Percentiles rank a stretch among this genome's conserved stretches.
These are phyloP conservation scores for Kwoniella sp. DNA, from an alignment of 768 basidiomycete species.

Conservation along the genomic window DNA sequence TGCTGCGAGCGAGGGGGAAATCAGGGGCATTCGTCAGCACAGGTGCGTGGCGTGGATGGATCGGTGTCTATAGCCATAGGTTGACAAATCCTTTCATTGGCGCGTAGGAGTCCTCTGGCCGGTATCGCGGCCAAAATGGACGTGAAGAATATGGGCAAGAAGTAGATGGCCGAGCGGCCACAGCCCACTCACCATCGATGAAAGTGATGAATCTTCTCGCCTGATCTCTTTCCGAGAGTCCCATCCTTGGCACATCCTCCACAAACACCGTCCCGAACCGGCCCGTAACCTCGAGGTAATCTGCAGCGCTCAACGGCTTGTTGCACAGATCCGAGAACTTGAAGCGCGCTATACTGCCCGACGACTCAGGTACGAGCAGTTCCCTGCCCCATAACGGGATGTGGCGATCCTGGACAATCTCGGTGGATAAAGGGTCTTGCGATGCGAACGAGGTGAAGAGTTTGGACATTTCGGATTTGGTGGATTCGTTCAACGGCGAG, in stretches of 20 bases:
- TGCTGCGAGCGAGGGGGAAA: constrained; percentile 59
- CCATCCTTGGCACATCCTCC: constrained; percentile 84
- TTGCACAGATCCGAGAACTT: constrained; percentile 84
- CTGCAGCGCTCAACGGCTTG: constrained; percentile 85
- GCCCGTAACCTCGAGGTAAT: constrained; percentile 91
- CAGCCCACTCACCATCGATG: constrained; percentile 71
- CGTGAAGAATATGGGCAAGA: background rate
- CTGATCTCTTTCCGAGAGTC: constrained; percentile 80
- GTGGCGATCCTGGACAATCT: constrained; percentile 65
- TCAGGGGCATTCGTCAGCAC: too few species aligned
- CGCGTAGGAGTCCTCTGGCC: too few species aligned
- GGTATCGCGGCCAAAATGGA: background rate
- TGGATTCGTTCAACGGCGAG: constrained; percentile 71
- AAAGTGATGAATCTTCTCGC: constrained; percentile 96
- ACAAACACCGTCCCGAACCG: constrained; percentile 87
- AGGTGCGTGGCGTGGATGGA: too few species aligned
- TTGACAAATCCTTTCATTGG: too few species aligned
- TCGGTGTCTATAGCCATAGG: too few species aligned
- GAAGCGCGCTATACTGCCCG: constrained; percentile 79
- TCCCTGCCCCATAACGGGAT: constrained; percentile 90
- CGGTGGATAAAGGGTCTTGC: constrained; percentile 35
- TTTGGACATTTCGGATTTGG: constrained; percentile 72
- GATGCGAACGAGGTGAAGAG: constrained; percentile 71
- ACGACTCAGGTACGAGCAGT: constrained; percentile 76
- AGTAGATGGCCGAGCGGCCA: constrained; percentile 2